Evolutionary conservation across 1,139 yeast genomes (phyloP), one percentile per base, ranked within the genome.

Genomic region (Magnusiomyces clavatus): DNA sequence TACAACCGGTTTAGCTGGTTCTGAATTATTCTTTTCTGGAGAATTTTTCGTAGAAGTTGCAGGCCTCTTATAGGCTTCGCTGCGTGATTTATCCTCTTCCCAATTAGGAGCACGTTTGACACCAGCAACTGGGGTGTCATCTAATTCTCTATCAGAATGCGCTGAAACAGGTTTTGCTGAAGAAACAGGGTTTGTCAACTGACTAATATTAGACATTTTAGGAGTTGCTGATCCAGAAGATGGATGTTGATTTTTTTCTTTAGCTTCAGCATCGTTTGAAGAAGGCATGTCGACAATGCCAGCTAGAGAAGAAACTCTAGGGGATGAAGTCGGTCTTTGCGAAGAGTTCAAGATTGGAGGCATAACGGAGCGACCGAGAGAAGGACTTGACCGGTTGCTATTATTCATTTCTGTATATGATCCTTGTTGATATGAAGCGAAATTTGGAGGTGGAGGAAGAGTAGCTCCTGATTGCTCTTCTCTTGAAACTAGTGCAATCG

Each of bases 51-150:
- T 14, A 11, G 24, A 14, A 24, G 16, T 37, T 3, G 53, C 53
- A 39, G 42, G 35, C 37, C 42, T 24, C 43, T 51, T 51, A n/a
- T 44, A 24, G 6, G 38, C 24, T 8, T 46, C 50, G n/a, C 14
- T 40, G 6, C 47, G 47, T 34, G 48, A 51, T 16, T 48, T 48
- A 12, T 51, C 49, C 14, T 51, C 54, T 34, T 51, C 51, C 54
- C 54, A 51, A 35, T 51, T 46, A 8, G 49, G 46, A 6, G 29
- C 19, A 14, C 54, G 54, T 17, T 51, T 51, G 20, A 31, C 43
- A 3, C 49, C 51, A 17, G 42, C 34, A 8, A 37, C 39, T 6
- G 39, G 11, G 39, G 16, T 14, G 14, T n/a, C 19, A 3, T 39
- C 19, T 4, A 4, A 3, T n/a, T n/a, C 42, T 20, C 4, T 13